Conservation (phyloP, 2,329 filamentous ascomycete species). For the Leptographium wingfieldii region DNA sequence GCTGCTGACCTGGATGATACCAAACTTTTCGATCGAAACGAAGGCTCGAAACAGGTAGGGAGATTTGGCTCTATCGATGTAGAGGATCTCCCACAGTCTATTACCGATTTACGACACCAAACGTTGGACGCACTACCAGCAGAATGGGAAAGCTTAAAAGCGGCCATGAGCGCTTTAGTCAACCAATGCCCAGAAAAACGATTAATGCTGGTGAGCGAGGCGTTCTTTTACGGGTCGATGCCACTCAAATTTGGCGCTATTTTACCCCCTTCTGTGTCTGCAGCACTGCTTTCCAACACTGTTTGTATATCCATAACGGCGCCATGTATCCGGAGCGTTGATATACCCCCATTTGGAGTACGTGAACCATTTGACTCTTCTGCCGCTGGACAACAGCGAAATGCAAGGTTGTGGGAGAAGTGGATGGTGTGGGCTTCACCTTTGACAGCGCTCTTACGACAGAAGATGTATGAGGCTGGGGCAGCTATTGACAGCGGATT, state of each 20-base stretch:
- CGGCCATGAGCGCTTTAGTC: slow-evolving; percentile 16
- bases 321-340: slow-evolving; percentile 22
- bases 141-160: slow-evolving; percentile 21
- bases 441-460: slow-evolving; percentile 17
- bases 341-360: slow-evolving; percentile 22
- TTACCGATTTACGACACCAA: slow-evolving; percentile 20
- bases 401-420: slow-evolving; percentile 18
- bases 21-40: slow-evolving; percentile 8
- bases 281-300: slow-evolving; percentile 13
- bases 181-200: slow-evolving; percentile 9
- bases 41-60: not conserved
- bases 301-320: slow-evolving; percentile 25
- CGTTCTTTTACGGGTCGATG: slow-evolving; percentile 23
- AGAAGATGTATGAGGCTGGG: slow-evolving; percentile 18
- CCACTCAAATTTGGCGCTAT: slow-evolving; percentile 20
- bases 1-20: slow-evolving; percentile 22
- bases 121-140: slow-evolving; percentile 20
- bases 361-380: slow-evolving; percentile 19
- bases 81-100: slow-evolving; percentile 15
- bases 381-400: slow-evolving; percentile 14
- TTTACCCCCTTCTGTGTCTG: slow-evolving; percentile 12
- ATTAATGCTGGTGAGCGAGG: slow-evolving; percentile 21
- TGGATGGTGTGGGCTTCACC: slow-evolving; percentile 16
- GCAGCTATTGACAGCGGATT: slow-evolving; percentile 8
- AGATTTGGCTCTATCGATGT: slow-evolving; percentile 13